Conservation (phyloP, 2,329 filamentous ascomycete genomes). For the Zarea fungicola region DNA sequence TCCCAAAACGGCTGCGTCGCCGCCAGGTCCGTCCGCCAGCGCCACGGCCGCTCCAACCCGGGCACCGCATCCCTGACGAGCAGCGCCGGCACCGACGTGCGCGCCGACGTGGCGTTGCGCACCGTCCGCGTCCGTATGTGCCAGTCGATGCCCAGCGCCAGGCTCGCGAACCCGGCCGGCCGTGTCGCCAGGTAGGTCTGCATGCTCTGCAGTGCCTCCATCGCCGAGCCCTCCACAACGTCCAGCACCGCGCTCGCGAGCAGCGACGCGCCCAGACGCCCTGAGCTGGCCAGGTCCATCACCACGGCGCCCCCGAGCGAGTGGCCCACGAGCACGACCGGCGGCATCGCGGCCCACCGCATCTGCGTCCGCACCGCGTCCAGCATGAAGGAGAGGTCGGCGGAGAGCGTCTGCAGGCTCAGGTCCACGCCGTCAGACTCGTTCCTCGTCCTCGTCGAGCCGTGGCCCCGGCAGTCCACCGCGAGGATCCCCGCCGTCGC, state of each 20-base stretch:
- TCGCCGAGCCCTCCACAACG: slow-evolving; percentile 91
- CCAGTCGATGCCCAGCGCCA: slow-evolving; percentile 85
- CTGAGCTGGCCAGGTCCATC: slow-evolving; percentile 70
- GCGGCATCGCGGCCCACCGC: slow-evolving; percentile 68
- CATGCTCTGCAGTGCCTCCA: slow-evolving; percentile 94
- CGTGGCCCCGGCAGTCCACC: slow-evolving; percentile 82
- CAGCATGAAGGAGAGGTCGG: slow-evolving; percentile 68
- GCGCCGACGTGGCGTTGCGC: slow-evolving; percentile 75
- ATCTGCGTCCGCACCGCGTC: slow-evolving; percentile 61
- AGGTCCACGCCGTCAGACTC: slow-evolving; percentile 54
- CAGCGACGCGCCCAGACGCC: slow-evolving; percentile 59
- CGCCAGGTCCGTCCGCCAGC: slow-evolving; percentile 80
- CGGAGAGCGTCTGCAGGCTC: slow-evolving; percentile 64
- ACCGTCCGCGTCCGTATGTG: slow-evolving; percentile 85
- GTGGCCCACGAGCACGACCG: slow-evolving; percentile 80
- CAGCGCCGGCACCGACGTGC: slow-evolving; percentile 80
- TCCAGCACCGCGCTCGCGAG: slow-evolving; percentile 88
- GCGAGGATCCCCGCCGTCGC: slow-evolving; percentile 80
- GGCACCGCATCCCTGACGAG: slow-evolving; percentile 38
- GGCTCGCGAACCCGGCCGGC: slow-evolving; percentile 69
- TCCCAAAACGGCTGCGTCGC: slow-evolving; percentile 90
- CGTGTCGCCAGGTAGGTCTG: slow-evolving; percentile 81
- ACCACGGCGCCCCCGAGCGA: slow-evolving; percentile 89
- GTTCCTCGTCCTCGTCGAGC: slow-evolving; percentile 54
- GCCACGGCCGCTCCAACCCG: slow-evolving; percentile 52